Base-by-base conservation (phyloP, 768 basidiomycete genomes). In the Mycena vitilis region DNA sequence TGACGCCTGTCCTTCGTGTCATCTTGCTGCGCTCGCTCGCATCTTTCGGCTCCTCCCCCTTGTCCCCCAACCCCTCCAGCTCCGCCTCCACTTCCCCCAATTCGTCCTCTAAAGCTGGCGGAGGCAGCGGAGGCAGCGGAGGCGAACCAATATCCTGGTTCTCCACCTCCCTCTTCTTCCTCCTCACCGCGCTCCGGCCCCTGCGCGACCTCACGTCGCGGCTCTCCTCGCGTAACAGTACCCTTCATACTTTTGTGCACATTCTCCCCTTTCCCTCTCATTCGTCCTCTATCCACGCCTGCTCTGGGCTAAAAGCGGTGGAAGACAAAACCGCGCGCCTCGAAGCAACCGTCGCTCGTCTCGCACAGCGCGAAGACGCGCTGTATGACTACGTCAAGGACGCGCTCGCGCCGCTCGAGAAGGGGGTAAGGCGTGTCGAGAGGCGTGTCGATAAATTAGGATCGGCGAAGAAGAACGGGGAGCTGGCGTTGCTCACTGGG, bases 161-260 rank as follows among this genome's bases (percentile, higher is more conserved):
- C 80, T 91, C 87, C 75, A 88, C 88, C 1, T 85, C 87, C 2
- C 83, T 95, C 15, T 95, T 95, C 76, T 88, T 93, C 6, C 85
- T 95, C 44, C 90, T 93, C 25, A 92, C 93, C 2, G 93, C 91
- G 20, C 82, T 94, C 73, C 87, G 94, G 7, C 93, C 94, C 0
- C 94, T 93, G 90, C 80, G 88, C 13, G 94, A 95, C 71, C 81
- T 91, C 66, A 78, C 91, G 9, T 84, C 88, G 34, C 89, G 92
- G 45, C 79, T 95, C 38, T 82, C 81, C 1, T 78, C 80, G 0
- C n/a, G n/a, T n/a, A n/a, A n/a, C n/a, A n/a, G n/a, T n/a, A 89
- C 89, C 36, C 81, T 95, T 7, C 92, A 94, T 66, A 85, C 89
- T 49, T 79, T 84, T 54, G 75, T 93, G 10, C 89, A 92, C 73